Base-by-base conservation (phyloP, 1,284 basidiomycete species). In the Ceratobasidium sp. region DNA sequence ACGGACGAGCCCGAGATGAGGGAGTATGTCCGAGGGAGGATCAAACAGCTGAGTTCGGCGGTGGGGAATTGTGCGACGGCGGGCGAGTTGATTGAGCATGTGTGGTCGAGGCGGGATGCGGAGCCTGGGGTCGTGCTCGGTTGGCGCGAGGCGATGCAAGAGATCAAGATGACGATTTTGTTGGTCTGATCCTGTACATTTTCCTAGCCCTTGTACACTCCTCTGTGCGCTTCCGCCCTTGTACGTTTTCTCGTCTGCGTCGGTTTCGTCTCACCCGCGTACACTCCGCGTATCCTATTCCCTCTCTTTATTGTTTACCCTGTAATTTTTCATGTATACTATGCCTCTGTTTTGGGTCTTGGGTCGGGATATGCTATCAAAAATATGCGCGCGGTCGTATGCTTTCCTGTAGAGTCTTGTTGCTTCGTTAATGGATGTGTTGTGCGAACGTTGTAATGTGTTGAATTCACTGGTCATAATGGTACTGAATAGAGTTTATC, bases 31-130 rank as follows among this genome's bases (percentile, higher is more conserved):
- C 86, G 85, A 74, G 78, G 79, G 40, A 84, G 88, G 45, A 77
- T 91, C 54, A 80, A 82, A 34, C 78, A 77, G 54, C 73, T 85
- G 72, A 85, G 88, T 74, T 83, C 83, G 72, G 83, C 81, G 71
- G 83, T 88, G 72, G 88, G 88, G 10, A 88, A 89, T 76, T 75
- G 87, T 68, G 80, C 84, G 72, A 86, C 86, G 72, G 83, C 84
- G n/a, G 79, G 86, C 80, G 83, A 69, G 70, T 77, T 87, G 68
- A 86, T 90, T 83, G 84, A 88, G 74, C 82, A 83, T 0, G 82
- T 90, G 3, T 91, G 89, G 89, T 82, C 84, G 70, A 15, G 68
- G 22, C 69, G 73, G 25, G 70, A 71, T 31, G 12, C 55, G 40
- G 58, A 34, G 1, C 50, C 69, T 31, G 55, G 62, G 55, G 43